These are phyloP conservation scores for Bipolaris victoriae DNA, from an alignment of 2,329 filamentous ascomycete genomes.

Conservation along the genomic window DNA sequence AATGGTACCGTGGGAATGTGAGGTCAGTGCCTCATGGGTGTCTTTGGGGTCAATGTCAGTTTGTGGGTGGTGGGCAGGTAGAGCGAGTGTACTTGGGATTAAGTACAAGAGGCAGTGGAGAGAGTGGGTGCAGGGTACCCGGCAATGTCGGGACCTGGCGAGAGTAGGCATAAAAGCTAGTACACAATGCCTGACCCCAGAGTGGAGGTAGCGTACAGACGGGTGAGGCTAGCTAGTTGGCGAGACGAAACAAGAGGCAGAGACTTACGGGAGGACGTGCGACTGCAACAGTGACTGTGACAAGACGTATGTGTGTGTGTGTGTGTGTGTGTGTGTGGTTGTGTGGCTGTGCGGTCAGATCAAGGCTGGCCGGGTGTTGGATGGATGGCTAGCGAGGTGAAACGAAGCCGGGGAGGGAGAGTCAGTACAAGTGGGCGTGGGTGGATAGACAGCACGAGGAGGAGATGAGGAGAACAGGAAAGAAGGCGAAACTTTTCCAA, in stretches of 20 bases:
- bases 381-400: slow-evolving; percentile 23
- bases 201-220: neutral
- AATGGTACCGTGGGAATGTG: neutral
- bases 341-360: slow-evolving; percentile 11
- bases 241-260: slow-evolving; percentile 1
- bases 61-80: neutral
- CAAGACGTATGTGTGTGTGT: slow-evolving; percentile 20
- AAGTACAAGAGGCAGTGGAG: neutral
- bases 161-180: slow-evolving; percentile 2
- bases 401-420: slow-evolving; percentile 18
- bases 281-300: slow-evolving; percentile 1
- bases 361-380: slow-evolving; percentile 4
- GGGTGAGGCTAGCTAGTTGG: neutral
- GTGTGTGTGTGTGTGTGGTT: neutral
- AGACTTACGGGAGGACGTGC: slow-evolving; percentile 22
- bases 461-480: slow-evolving; percentile 5
- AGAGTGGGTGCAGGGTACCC: slow-evolving; percentile 9
- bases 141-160: slow-evolving; percentile 7
- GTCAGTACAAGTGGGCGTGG: neutral
- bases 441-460: neutral
- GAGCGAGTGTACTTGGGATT: neutral
- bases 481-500: slow-evolving; percentile 25
- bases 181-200: slow-evolving; percentile 1
- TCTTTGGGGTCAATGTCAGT: slow-evolving; percentile 22
- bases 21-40: slow-evolving; percentile 17